Evolutionary conservation across 805 yeast species (phyloP).

Genomic region (Metschnikowia hibisci): DNA sequence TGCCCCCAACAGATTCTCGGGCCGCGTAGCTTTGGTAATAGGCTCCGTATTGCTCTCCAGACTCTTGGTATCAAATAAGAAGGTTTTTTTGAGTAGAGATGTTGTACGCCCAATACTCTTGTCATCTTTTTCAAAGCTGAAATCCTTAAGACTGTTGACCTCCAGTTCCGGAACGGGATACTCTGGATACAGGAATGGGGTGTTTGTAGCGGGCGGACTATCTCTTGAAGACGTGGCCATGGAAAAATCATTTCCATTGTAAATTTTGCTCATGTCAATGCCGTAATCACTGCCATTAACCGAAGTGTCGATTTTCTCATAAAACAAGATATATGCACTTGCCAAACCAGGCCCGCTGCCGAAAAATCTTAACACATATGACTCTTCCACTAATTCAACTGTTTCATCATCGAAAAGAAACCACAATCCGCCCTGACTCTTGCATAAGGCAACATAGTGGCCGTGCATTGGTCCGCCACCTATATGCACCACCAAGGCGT

Average conservation of each 20-base stretch:
- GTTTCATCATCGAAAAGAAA: conserved; percentile 91
- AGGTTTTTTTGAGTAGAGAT: conserved; percentile 30
- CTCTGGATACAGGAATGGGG: background rate
- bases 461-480: conserved; percentile 99
- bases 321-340: conserved; percentile 86
- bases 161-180: conserved; percentile 2
- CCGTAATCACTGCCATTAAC: conserved; percentile 37
- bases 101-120: conserved; percentile 10
- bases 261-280: conserved; percentile 74
- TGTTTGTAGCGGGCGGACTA: background rate
- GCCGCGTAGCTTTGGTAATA: conserved; percentile 6
- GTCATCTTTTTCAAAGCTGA: conserved; percentile 2
- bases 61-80: conserved; percentile 23
- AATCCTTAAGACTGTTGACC: background rate
- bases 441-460: conserved; percentile 85
- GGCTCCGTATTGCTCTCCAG: conserved; percentile 11
- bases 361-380: conserved; percentile 76
- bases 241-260: conserved; percentile 45
- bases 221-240: conserved; percentile 11
- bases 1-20: background rate
- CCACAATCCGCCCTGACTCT: conserved; percentile 80
- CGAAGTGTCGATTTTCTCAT: conserved; percentile 46
- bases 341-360: conserved; percentile 88
- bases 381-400: conserved; percentile 82
- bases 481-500: conserved; percentile 85